Conservation (phyloP, 768 basidiomycete genomes). For the Gautieria morchelliformis region DNA sequence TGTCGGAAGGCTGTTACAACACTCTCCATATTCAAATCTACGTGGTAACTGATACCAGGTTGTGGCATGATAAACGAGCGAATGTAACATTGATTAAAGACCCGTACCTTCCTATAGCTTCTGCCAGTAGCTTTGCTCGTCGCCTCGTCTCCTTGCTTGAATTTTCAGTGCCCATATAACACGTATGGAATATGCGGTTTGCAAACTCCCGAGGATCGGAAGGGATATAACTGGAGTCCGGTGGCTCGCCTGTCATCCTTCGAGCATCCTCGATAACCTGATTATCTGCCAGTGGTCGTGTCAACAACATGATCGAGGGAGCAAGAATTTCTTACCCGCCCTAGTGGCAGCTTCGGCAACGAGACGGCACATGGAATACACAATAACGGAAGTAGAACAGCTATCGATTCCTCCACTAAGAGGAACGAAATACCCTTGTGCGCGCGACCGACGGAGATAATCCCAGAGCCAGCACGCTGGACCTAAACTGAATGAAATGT, state of each 20-base stretch:
- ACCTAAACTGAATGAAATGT: slow-evolving; percentile 51
- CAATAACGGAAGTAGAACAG: slow-evolving; percentile 93
- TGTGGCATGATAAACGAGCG: neutral
- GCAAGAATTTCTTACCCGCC: slow-evolving; percentile 44
- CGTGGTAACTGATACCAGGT: slow-evolving; percentile 63
- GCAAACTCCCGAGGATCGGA: slow-evolving; percentile 83
- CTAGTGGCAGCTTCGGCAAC: slow-evolving; percentile 69
- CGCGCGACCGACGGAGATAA: slow-evolving; percentile 87
- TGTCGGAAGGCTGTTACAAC: slow-evolving; percentile 77
- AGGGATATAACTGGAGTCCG: slow-evolving; percentile 75
- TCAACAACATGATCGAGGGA: neutral
- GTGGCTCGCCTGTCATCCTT: slow-evolving; percentile 77
- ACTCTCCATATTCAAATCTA: slow-evolving; percentile 93
- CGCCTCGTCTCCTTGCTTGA: slow-evolving; percentile 79
- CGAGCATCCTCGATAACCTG: slow-evolving; percentile 89
- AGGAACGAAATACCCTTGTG: slow-evolving; percentile 92
- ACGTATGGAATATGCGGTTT: slow-evolving; percentile 86
- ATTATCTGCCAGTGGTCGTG: slow-evolving; percentile 35
- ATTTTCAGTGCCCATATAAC: slow-evolving; percentile 99
- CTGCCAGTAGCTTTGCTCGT: slow-evolving; percentile 78
- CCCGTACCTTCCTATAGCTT: slow-evolving; percentile 79
- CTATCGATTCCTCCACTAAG: slow-evolving; percentile 96
- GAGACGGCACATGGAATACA: slow-evolving; percentile 92
- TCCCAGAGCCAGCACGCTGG: slow-evolving; percentile 99
- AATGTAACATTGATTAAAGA: neutral